A percentile compares a stretch with the other conserved stretches of the same genome.
phyloP scores from a whole-genome alignment of 2,329 filamentous ascomycete genomes.

The Botryotinia globosa region DNA sequence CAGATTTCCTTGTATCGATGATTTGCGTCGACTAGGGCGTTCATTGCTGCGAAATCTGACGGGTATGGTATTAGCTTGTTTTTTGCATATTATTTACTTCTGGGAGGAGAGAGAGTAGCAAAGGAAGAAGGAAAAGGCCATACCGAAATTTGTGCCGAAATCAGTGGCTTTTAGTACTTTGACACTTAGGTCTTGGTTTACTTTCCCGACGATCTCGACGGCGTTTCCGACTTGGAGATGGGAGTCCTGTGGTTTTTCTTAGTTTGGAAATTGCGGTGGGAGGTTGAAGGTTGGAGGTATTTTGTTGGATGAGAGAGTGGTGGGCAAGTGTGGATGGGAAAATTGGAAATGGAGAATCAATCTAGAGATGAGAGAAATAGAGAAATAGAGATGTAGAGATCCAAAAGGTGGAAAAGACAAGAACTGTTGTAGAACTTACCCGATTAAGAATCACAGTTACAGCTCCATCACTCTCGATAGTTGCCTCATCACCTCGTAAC shows the following conservation, averaged over 20 bases:
- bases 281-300: neutral
- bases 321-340: neutral
- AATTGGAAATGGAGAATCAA: neutral
- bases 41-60: conserved; percentile 64
- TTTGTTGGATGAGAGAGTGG: neutral
- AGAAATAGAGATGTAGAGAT: no score
- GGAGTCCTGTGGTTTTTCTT: conserved; percentile 53
- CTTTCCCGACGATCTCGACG: conserved; percentile 77
- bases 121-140: conserved; percentile 38
- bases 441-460: conserved; percentile 73
- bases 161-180: conserved; percentile 69
- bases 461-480: conserved; percentile 75
- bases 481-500: conserved; percentile 75
- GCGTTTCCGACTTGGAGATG: conserved; percentile 68
- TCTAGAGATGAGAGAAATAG: neutral
- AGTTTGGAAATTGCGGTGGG: no score
- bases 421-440: conserved; percentile 1
- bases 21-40: conserved; percentile 80
- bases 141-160: conserved; percentile 66
- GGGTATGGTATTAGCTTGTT: neutral
- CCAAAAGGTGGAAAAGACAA: neutral
- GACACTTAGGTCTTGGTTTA: conserved; percentile 69
- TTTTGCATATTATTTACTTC: neutral
- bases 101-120: neutral
- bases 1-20: conserved; percentile 82